phyloP scores from a whole-genome alignment of 2,329 filamentous ascomycete species.

The Alternaria brassicicola region DNA sequence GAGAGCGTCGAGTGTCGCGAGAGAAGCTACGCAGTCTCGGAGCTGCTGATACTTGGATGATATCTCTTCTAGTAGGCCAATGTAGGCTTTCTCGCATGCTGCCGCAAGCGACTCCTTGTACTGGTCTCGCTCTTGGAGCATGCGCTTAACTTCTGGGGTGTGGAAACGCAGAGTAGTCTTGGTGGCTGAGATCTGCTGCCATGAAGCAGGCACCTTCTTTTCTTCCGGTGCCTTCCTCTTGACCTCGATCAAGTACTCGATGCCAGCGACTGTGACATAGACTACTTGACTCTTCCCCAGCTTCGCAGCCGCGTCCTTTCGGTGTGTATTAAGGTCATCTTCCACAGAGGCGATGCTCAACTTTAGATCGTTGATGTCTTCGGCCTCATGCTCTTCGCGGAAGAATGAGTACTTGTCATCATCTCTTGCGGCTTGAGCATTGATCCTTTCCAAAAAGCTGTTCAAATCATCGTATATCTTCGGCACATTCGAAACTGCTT shows the following conservation, averaged over 20 bases:
- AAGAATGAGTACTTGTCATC: conserved; percentile 97
- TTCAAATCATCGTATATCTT: conserved; percentile 75
- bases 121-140: conserved; percentile 88
- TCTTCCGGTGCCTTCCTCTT: conserved; percentile 71
- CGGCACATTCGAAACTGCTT: conserved; percentile 77
- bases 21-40: conserved; percentile 83
- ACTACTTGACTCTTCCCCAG: conserved; percentile 74
- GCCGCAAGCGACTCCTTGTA: conserved; percentile 92
- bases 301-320: conserved; percentile 70
- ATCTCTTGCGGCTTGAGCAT: conserved; percentile 77
- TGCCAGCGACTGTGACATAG: conserved; percentile 85
- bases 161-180: conserved; percentile 93
- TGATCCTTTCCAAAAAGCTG: conserved; percentile 82
- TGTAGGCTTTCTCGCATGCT: conserved; percentile 86
- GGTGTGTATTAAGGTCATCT: conserved; percentile 82
- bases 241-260: conserved; percentile 94
- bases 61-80: conserved; percentile 72
- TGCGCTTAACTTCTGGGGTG: conserved; percentile 83
- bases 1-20: conserved; percentile 88
- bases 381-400: conserved; percentile 82
- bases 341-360: conserved; percentile 93
- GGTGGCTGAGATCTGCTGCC: conserved; percentile 93
- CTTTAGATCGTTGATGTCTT: conserved; percentile 87
- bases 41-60: conserved; percentile 85
- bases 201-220: conserved; percentile 88